Percentiles rank a stretch among this genome's conserved stretches.
These are phyloP conservation scores for Myriosclerotinia curreyana DNA, from an alignment of 2,329 filamentous ascomycete genomes.

Conservation along the genomic window DNA sequence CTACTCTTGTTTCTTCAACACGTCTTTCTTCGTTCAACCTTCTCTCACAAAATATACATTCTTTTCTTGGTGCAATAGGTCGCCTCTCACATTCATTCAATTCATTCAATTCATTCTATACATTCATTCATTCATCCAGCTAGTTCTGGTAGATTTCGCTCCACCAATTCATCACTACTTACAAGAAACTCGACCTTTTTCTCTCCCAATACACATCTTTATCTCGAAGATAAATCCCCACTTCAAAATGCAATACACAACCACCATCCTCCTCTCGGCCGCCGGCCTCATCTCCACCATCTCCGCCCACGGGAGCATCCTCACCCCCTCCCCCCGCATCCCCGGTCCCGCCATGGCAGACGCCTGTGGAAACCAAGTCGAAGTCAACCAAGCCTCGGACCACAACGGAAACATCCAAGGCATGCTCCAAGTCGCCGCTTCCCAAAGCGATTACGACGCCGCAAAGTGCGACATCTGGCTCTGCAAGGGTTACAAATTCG, in stretches of 20 bases:
- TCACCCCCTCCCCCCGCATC: slow-evolving; percentile 43
- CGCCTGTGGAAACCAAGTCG: slow-evolving; percentile 45
- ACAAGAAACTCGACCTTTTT: neutral
- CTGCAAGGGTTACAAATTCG: slow-evolving; percentile 49
- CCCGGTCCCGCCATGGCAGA: slow-evolving; percentile 44
- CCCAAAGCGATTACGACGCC: slow-evolving; percentile 35
- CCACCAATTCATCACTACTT: neutral
- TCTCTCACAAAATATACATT: neutral
- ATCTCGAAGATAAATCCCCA: neutral
- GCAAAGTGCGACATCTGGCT: slow-evolving; percentile 44
- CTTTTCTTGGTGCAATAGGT: slow-evolving; percentile 20
- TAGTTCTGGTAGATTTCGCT: slow-evolving; percentile 23
- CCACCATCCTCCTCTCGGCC: slow-evolving; percentile 29
- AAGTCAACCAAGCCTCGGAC: slow-evolving; percentile 38
- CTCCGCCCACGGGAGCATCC: slow-evolving; percentile 50
- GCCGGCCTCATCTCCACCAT: slow-evolving; percentile 41
- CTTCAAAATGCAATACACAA: slow-evolving; percentile 33
- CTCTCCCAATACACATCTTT: neutral
- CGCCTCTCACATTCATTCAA: slow-evolving; percentile 22
- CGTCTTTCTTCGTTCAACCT: slow-evolving; percentile 11
- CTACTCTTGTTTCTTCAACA: slow-evolving; percentile 10
- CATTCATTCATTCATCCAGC: slow-evolving; percentile 23
- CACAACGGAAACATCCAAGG: slow-evolving; percentile 40
- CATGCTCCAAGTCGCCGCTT: slow-evolving; percentile 38
- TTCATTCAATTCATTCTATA: neutral